Evolutionary conservation across 768 basidiomycete genomes (phyloP), one percentile per base, ranked within the genome.

Genomic region (Leccinum fibrillosum): DNA sequence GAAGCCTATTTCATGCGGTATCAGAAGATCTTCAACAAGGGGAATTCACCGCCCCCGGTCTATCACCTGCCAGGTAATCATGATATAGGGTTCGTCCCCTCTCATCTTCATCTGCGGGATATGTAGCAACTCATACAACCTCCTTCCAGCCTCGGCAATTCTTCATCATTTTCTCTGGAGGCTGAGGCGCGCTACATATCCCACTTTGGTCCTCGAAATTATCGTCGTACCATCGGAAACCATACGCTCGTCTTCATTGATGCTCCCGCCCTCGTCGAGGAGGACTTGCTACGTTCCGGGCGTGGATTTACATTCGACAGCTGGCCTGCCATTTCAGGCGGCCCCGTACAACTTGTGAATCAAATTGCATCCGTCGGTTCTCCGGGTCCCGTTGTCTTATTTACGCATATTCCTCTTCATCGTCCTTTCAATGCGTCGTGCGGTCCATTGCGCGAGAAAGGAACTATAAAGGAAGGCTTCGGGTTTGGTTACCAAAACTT

Each of bases 31-130:
- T 95, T 96, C 74, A 72, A 76, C 28, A 57, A 75, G 21, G 71
- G 80, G 6, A 62, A 76, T 10, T 61, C 70, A 7, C 62, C 66
- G 17, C 75, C 82, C 3, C 86, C 88, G 0, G 75, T 79, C 58
- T 88, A 86, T 71, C 89, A 85, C 67, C 79, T 95, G 28, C 88
- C 94, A 3, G 96, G 96, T 6, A 98, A 98, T 69, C 94, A 94
- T 67, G 96, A 98, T 66, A 79, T 89, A 34, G 91, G 90, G 85
- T 90, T 69, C 57, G 79, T 65, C 32, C 51, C 50, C 17, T 53
- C 32, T 53, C 47, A 17, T 54, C 42, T 58, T 19, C 64, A 13
- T 52, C 50, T 48, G 13, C 11, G 48, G 19, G n/a, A 12, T 21
- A 52, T 42, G 19, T 34, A 21, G 53, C 47, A 32, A n/a, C 32